Base-by-base conservation (phyloP, 192 early-diverging fungal species). In the Coemansia sp. region DNA sequence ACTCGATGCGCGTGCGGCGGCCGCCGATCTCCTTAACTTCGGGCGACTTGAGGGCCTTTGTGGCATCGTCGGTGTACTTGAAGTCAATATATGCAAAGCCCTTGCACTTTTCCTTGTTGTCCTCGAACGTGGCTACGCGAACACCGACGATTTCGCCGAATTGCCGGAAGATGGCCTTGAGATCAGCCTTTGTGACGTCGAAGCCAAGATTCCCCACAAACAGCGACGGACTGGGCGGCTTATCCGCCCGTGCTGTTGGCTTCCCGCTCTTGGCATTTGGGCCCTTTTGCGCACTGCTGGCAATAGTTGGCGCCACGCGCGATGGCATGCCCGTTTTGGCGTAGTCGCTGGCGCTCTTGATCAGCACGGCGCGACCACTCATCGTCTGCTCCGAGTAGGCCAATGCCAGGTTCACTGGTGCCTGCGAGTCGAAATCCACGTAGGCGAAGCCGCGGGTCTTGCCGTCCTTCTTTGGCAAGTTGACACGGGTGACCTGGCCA, bases 21-120 rank as follows among this genome's bases (percentile, higher is more conserved):
- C 84, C 85, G 45, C 83, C 84, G 49, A 92, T 73, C 43, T 73
- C 74, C 46, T 85, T 83, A 17, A 83, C 83, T 20, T 87, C 75
- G 3, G 82, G 74, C 17, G 86, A 77, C 61, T 83, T 84, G 65
- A 92, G 62, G 6, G 90, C 90, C 41, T 83, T 77, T 24, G 88
- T 87, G 2, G 90, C 88, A 31, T 84, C 86, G 40, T 87, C 90
- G 0, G 86, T 83, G 35, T 70, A 76, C 62, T 81, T 84, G 43
- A 85, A 92, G 53, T 92, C 89, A 60, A 92, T 79, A 61, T 92
- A 92, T 1, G 76, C 90, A 64, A 92, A 92, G 20, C 91, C 91
- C 78, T 90, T 91, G 84, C 89, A 91, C 68, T 90, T 91, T 64
- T 89, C 88, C 46, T 84, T 75, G 38, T 82, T 84, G 63, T 92